A percentile compares a stretch with the other conserved stretches of the same genome.
These are phyloP conservation scores for Puccinia brachypodii DNA, from an alignment of 1,284 basidiomycete genomes.

Conservation along the genomic window DNA sequence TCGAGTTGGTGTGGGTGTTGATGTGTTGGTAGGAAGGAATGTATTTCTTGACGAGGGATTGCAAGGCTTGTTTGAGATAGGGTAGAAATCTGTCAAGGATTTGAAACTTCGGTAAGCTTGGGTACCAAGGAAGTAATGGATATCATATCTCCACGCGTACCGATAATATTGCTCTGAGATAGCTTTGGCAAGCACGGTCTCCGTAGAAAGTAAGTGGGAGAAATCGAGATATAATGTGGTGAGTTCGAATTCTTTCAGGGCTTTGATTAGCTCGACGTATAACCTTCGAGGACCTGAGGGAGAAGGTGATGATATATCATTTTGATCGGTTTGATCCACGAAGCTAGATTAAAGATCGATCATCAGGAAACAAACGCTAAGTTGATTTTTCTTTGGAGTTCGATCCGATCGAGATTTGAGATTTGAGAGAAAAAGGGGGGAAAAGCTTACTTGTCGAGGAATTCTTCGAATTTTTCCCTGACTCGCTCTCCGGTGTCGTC, in stretches of 20 bases:
- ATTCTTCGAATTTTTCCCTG: constrained; percentile 81
- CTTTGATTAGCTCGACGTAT: constrained; percentile 88
- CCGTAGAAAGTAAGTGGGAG: constrained; percentile 80
- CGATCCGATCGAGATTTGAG: neutral
- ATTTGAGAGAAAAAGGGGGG: constrained; percentile 17
- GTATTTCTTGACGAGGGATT: constrained; percentile 81
- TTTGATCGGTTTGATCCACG: constrained; percentile 31
- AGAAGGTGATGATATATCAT: constrained; percentile 62
- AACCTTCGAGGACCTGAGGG: constrained; percentile 67
- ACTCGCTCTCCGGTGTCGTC: constrained; percentile 92
- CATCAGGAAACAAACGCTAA: constrained; percentile 43
- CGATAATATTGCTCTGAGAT: constrained; percentile 94
- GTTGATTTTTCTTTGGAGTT: neutral
- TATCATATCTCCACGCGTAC: too few species aligned
- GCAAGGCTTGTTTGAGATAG: constrained; percentile 83
- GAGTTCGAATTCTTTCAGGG: constrained; percentile 86
- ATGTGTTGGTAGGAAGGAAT: constrained; percentile 91
- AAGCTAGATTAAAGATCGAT: constrained; percentile 26
- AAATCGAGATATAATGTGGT: constrained; percentile 97
- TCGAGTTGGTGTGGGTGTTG: constrained; percentile 63
- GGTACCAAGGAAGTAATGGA: neutral
- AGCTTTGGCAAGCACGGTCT: constrained; percentile 87
- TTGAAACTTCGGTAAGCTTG: constrained; percentile 11
- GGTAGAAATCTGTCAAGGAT: constrained; percentile 70
- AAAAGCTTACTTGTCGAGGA: constrained; percentile 76